Percentiles rank a stretch among this genome's conserved stretches.
These are phyloP conservation scores for Diaporthe vaccinii DNA, from an alignment of 2,329 filamentous ascomycete species.

Conservation along the genomic window DNA sequence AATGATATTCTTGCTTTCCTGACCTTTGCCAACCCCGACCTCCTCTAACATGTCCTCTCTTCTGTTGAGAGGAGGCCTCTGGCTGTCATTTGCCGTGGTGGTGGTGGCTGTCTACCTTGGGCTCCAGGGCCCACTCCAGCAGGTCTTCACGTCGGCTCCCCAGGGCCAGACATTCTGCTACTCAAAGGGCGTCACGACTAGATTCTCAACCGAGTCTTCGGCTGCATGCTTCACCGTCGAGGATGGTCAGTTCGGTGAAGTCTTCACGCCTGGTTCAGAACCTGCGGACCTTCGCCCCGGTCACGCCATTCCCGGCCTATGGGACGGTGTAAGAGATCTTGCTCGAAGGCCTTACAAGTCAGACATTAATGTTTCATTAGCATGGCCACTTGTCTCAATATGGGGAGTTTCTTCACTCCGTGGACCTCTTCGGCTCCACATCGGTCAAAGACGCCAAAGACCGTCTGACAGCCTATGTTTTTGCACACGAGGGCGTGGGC, in stretches of 20 bases:
- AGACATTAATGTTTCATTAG: constrained; percentile 9
- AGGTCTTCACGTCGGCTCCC: constrained; percentile 16
- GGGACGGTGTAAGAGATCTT: constrained; percentile 64
- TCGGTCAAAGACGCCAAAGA: constrained; percentile 67
- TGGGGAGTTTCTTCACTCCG: constrained; percentile 75
- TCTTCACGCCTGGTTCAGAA: constrained; percentile 52
- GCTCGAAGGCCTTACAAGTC: too few relatives aligned
- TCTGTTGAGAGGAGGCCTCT: constrained; percentile 32
- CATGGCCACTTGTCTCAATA: constrained; percentile 77
- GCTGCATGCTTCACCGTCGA: constrained; percentile 70
- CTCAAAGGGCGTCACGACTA: constrained; percentile 57
- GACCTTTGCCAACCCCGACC: not conserved
- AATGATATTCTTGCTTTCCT: not conserved
- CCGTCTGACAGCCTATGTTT: constrained; percentile 66
- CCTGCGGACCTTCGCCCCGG: constrained; percentile 56
- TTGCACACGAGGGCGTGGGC: constrained; percentile 64
- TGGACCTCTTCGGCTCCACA: constrained; percentile 72
- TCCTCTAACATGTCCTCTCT: constrained; percentile 24
- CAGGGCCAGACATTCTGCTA: constrained; percentile 56
- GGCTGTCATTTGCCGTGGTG: constrained; percentile 35
- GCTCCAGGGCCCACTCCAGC: constrained; percentile 38
- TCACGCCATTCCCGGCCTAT: constrained; percentile 75
- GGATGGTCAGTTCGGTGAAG: constrained; percentile 63
- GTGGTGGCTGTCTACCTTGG: constrained; percentile 37
- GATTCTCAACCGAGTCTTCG: constrained; percentile 52